These are phyloP conservation scores for Fusarium nygamai DNA, from an alignment of 2,329 filamentous ascomycete species.

Conservation along the genomic window DNA sequence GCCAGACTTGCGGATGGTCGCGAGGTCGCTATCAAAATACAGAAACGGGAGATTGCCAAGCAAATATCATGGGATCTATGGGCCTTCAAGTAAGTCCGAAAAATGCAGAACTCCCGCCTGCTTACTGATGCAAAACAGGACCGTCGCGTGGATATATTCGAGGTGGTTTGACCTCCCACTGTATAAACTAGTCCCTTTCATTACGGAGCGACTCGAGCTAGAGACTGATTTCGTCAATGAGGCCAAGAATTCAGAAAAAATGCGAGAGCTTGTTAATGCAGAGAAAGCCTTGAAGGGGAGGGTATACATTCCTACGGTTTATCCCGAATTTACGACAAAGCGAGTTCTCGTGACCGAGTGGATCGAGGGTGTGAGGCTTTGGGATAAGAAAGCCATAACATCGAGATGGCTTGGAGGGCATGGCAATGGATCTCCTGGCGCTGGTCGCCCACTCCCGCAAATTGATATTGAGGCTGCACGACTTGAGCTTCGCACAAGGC, in stretches of 20 bases:
- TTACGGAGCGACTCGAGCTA: conserved; percentile 88
- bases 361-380: conserved; percentile 93
- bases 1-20: conserved; percentile 84
- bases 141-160: conserved; percentile 84
- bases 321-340: conserved; percentile 82
- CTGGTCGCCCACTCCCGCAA: conserved; percentile 69
- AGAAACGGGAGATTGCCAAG: conserved; percentile 91
- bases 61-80: conserved; percentile 96
- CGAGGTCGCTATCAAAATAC: conserved; percentile 95
- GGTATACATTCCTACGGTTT: conserved; percentile 89
- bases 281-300: conserved; percentile 81
- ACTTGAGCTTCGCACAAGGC: conserved; percentile 60
- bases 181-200: conserved; percentile 90
- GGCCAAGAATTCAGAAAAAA: conserved; percentile 85
- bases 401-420: conserved; percentile 81
- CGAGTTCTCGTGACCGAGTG: conserved; percentile 95
- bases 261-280: conserved; percentile 78
- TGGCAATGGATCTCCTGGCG: conserved; percentile 80
- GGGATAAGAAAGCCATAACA: conserved; percentile 88
- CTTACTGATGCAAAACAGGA: conserved; percentile 56
- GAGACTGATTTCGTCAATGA: conserved; percentile 97
- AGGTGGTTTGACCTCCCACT: conserved; percentile 93
- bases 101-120: not conserved
- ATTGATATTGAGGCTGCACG: conserved; percentile 60
- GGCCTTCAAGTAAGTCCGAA: conserved; percentile 80